Conservation (phyloP, 2,329 filamentous ascomycete genomes). For the Colletotrichum sp. region DNA sequence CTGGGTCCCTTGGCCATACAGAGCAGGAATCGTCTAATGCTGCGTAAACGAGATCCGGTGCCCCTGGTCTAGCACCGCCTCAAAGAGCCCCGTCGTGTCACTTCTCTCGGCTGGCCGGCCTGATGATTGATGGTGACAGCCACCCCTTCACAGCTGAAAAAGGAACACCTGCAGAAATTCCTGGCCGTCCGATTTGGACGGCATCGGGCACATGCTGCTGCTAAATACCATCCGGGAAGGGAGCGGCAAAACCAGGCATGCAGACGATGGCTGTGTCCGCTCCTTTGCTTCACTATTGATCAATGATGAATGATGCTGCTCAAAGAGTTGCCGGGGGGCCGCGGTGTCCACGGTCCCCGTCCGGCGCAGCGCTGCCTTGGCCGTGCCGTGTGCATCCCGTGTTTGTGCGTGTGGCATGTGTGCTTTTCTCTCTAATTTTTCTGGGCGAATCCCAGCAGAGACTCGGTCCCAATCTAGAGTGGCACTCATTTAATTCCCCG, state of each 20-base stretch:
- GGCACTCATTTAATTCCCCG: neutral
- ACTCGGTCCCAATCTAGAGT: neutral
- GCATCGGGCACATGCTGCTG: neutral
- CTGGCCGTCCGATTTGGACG: constrained; percentile 1
- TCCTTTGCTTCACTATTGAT: neutral
- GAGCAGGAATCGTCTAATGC: neutral
- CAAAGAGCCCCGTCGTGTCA: neutral
- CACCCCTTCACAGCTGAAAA: constrained; percentile 15
- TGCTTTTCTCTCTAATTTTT: neutral
- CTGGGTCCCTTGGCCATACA: neutral
- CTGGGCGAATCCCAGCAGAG: neutral
- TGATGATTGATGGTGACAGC: neutral
- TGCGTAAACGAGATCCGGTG: neutral
- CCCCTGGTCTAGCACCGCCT: neutral
- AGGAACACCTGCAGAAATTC: neutral
- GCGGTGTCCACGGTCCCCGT: neutral
- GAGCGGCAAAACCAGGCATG: neutral
- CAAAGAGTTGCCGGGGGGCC: neutral
- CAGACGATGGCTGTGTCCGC: neutral
- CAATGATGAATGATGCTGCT: neutral
- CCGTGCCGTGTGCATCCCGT: neutral
- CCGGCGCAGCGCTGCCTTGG: neutral
- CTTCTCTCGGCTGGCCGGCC: neutral
- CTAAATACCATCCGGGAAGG: neutral
- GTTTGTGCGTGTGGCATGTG: neutral